These are phyloP conservation scores for Acer campestre DNA, from an alignment of 345 rosid genomes.

Conservation along the genomic window DNA sequence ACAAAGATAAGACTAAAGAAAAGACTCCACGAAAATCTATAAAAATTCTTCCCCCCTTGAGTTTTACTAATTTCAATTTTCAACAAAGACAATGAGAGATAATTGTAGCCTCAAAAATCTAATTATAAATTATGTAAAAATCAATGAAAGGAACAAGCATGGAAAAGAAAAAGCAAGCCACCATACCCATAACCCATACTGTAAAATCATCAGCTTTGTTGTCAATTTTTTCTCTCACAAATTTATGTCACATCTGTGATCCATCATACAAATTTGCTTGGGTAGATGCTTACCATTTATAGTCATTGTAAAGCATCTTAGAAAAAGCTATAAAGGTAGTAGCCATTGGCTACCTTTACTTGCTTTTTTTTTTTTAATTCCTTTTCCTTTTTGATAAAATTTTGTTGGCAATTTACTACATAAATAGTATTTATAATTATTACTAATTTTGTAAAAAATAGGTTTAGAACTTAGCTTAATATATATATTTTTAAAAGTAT, in stretches of 20 bases:
- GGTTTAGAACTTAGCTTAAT: neutral
- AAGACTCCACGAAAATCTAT: neutral
- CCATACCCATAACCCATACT: neutral
- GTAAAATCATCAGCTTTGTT: neutral
- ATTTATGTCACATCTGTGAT: neutral
- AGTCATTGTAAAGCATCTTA: neutral
- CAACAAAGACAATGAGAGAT: neutral
- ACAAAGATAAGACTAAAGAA: conserved; percentile 1
- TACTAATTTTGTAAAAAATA: neutral
- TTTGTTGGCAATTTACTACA: too few species aligned
- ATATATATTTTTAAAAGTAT: too few species aligned
- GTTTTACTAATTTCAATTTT: neutral
- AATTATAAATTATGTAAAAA: neutral
- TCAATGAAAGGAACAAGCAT: neutral
- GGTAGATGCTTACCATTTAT: neutral
- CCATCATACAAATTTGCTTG: neutral
- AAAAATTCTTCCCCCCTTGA: neutral
- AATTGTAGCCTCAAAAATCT: neutral
- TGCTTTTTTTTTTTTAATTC: too few species aligned
- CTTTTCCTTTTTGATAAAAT: too few species aligned
- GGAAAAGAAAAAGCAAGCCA: neutral
- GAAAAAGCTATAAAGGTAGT: too few species aligned
- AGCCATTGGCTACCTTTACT: neutral
- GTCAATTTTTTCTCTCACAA: neutral
- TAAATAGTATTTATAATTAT: too few species aligned